Percentiles rank a stretch among this genome's conserved stretches.
Conservation (phyloP, 164 flowering plant species). For the Liriodendron chinense region DNA sequence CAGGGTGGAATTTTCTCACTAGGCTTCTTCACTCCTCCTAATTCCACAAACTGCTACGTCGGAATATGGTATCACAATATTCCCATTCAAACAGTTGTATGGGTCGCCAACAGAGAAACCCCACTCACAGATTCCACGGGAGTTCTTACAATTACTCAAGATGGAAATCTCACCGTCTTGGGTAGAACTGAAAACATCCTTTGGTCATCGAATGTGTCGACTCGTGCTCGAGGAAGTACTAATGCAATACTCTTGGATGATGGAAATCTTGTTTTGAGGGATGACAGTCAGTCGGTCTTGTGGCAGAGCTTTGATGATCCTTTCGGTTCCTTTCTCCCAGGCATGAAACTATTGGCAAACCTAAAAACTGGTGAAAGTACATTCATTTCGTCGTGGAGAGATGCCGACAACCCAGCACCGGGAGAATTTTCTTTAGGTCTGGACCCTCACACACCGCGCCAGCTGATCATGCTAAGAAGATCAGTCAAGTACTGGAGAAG, state of each 20-base stretch:
- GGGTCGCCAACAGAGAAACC: constrained; percentile 9
- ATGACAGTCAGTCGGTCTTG: background rate
- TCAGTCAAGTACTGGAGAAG: background rate
- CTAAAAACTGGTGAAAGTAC: background rate
- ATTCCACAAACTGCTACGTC: background rate
- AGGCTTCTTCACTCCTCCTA: background rate
- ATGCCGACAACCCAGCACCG: background rate
- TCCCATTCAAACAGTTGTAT: background rate
- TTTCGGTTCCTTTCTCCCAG: background rate
- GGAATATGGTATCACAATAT: constrained; percentile 2
- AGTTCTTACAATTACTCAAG: background rate
- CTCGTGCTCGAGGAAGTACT: background rate
- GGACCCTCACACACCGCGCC: background rate
- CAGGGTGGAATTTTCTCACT: background rate
- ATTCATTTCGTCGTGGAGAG: background rate
- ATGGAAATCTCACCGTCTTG: constrained; percentile 3
- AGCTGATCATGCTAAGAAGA: background rate
- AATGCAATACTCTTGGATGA: background rate
- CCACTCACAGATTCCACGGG: constrained; percentile 6
- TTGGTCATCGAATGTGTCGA: background rate
- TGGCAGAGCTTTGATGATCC: constrained; percentile 6
- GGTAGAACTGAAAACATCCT: background rate
- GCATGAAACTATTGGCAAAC: background rate
- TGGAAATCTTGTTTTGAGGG: constrained; percentile 2
- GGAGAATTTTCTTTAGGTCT: background rate